Evolutionary conservation across 192 early-diverging fungal genomes (phyloP), one percentile per base, ranked within the genome.

Genomic region (Obelidium mucronatum): DNA sequence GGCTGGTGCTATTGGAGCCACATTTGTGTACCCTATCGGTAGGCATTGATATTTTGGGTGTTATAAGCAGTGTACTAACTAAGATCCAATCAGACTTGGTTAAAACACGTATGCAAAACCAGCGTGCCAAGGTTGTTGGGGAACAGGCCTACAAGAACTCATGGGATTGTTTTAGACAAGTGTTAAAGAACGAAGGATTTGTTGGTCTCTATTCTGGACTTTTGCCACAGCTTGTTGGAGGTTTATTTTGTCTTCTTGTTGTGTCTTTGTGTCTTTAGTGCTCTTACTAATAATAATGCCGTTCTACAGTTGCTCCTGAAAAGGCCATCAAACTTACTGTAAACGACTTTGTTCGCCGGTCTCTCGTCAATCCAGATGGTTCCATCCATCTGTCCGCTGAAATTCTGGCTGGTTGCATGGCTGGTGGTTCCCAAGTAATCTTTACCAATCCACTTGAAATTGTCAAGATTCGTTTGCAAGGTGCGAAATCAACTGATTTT

Each of bases 81-180:
- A 76, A 2, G n/a, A 15, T 26, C 22, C n/a, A n/a, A 36, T 35
- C 62, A 86, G 97, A 99, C 87, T 81, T 99, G 65, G 96, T 97
- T 78, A 99, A 99, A 84, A 99, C 97, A 3, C 90, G 97, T 67
- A 97, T 99, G 96, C 97, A 99, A 80, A 99, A 97, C 82, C 97
- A 99, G 82, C 88, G 95, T 51, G 90, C 91, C 40, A 80, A 83
- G 40, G 92, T 96, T 30, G 95, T 96, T 30, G 96, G 95, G 31
- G 93, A 96, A 77, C 79, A 94, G 73, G 75, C 95, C 71, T 99
- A 99, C 88, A 95, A 94, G 83, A 99, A 97, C 88, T 92, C 92
- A 82, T 81, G 92, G 60, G 96, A 99, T 80, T 99, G 97, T 80
- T 99, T 99, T 88, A 88, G 90, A 78, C 96, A 97, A 76, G 96